Evolutionary conservation across 2,329 filamentous ascomycete species (phyloP).

Genomic region (Alternaria conjuncta): DNA sequence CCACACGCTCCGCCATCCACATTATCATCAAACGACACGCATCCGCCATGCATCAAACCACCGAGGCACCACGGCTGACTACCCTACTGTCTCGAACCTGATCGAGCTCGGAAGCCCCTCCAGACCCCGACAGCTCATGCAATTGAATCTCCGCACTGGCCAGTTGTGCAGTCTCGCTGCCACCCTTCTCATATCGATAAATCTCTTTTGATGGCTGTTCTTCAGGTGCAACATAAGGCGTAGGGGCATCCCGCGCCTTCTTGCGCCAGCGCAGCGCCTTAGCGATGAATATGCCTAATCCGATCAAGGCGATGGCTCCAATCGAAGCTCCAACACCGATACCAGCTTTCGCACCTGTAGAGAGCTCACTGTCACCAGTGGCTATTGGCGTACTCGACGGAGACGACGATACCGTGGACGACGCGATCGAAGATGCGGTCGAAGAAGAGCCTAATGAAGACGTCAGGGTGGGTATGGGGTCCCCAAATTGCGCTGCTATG

Average conservation of each 20-base stretch:
- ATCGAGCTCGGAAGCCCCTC: not conserved
- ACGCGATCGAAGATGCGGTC: not conserved
- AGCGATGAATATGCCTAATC: constrained; percentile 7
- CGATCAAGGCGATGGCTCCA: constrained; percentile 6
- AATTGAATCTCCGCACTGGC: constrained; percentile 4
- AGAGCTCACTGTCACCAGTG: not conserved
- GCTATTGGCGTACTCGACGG: not conserved
- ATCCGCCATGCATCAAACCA: not conserved
- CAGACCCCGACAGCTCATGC: constrained; percentile 1
- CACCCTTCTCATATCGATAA: not conserved
- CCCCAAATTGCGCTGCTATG: constrained; percentile 10
- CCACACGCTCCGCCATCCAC: not conserved
- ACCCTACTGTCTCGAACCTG: not conserved
- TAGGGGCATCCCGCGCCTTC: not conserved
- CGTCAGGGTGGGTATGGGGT: constrained; percentile 1
- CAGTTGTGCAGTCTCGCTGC: not conserved
- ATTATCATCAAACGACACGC: not conserved
- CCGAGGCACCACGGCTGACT: not conserved
- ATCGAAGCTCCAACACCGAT: constrained; percentile 4
- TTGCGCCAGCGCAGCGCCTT: constrained; percentile 16
- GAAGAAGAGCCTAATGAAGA: not conserved
- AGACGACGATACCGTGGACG: not conserved
- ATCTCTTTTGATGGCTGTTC: not conserved
- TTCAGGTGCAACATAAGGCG: not conserved
- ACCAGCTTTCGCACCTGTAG: constrained; percentile 3